phyloP scores from a whole-genome alignment of 441 rosid genomes.

The Theobroma grandiflorum region DNA sequence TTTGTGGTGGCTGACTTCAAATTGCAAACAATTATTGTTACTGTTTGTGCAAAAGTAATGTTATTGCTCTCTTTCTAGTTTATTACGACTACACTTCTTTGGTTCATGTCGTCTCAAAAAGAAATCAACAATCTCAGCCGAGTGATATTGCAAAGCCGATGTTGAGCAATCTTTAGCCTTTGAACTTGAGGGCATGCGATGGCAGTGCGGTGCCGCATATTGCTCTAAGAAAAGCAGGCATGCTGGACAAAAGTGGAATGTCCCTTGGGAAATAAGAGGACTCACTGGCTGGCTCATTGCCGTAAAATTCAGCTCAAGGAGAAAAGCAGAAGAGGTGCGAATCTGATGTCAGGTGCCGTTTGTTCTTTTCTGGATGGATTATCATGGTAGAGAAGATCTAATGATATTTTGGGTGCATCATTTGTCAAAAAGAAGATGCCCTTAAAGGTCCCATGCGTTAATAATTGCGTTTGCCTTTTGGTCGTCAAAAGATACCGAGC shows the following conservation, averaged over 20 bases:
- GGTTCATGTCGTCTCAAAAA: not conserved
- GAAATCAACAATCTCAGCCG: not conserved
- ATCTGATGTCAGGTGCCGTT: not conserved
- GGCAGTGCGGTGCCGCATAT: not conserved
- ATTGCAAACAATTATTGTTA: constrained; percentile 44
- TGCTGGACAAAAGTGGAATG: not conserved
- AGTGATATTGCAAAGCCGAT: not conserved
- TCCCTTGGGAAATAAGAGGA: not conserved
- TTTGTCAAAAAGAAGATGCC: constrained; percentile 28
- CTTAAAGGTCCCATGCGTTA: not conserved
- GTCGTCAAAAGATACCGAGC: constrained; percentile 28
- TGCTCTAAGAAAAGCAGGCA: not conserved
- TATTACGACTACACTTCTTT: not conserved
- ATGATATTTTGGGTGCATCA: constrained; percentile 24
- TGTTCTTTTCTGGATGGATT: not conserved
- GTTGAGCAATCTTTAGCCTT: not conserved
- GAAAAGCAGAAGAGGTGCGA: not conserved
- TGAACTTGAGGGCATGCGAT: not conserved
- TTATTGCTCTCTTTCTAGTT: constrained; percentile 27
- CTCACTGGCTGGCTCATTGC: not conserved
- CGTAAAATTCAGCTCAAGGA: not conserved
- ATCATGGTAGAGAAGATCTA: not conserved
- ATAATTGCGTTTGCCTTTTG: constrained; percentile 19
- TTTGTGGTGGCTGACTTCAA: constrained; percentile 45
- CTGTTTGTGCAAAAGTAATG: constrained; percentile 50